phyloP scores from a whole-genome alignment of 176 grass and related monocot species.

The Tillandsia leiboldiana region DNA sequence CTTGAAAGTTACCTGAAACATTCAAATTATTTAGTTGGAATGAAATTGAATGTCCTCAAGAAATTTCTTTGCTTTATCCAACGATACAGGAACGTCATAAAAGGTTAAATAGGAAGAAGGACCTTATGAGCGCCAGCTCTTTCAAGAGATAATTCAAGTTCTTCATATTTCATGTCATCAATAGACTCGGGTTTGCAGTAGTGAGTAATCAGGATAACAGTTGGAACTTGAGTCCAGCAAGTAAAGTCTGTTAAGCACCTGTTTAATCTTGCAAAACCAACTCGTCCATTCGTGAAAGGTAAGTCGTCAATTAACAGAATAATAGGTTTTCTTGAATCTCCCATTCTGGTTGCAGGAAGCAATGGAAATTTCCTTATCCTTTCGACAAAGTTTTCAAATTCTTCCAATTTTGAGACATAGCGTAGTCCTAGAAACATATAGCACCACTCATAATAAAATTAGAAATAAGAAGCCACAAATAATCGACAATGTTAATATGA shows the following conservation, averaged over 20 bases:
- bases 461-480: conserved; percentile 4
- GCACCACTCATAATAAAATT: conserved; percentile 19
- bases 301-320: conserved; percentile 88
- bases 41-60: conserved; percentile 6
- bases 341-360: conserved; percentile 36
- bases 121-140: conserved; percentile 84
- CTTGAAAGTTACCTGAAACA: conserved; percentile 74
- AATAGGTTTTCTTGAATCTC: conserved; percentile 43
- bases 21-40: conserved; percentile 4
- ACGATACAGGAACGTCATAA: not conserved
- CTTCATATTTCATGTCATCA: conserved; percentile 43
- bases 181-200: conserved; percentile 65
- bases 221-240: conserved; percentile 61
- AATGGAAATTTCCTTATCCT: conserved; percentile 80
- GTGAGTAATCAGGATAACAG: conserved; percentile 70
- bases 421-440: conserved; percentile 41
- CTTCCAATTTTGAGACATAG: conserved; percentile 93
- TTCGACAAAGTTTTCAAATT: conserved; percentile 79
- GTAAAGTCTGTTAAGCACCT: conserved; percentile 65
- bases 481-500: not conserved
- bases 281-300: conserved; percentile 64
- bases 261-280: conserved; percentile 63
- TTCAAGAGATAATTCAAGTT: conserved; percentile 71
- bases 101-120: conserved; percentile 11
- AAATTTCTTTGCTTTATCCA: not conserved